Conservation (phyloP, 768 basidiomycete species). For the Coprinellus aureogranulatus region DNA sequence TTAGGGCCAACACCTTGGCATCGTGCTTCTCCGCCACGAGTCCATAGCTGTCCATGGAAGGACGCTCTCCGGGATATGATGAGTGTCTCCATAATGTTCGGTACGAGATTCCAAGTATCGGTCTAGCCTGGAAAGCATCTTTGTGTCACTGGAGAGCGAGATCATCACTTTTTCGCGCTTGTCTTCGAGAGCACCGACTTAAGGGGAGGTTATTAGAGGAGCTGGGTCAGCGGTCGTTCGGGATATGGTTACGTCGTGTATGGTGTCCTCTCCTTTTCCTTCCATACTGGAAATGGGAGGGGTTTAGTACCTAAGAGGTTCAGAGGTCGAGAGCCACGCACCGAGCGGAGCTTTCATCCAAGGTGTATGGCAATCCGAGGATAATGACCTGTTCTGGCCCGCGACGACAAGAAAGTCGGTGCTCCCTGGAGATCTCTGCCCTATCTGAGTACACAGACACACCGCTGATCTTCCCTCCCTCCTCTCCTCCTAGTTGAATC, state of each 20-base stretch:
- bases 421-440: too few species aligned
- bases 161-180: slow-evolving; percentile 23
- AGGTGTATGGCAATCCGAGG: too few species aligned
- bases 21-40: slow-evolving; percentile 31
- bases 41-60: slow-evolving; percentile 27
- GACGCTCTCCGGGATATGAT: slow-evolving; percentile 11
- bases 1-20: slow-evolving; percentile 24
- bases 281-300: too few species aligned
- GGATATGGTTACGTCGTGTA: slow-evolving; percentile 42
- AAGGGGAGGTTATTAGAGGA: slow-evolving; percentile 22
- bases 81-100: slow-evolving; percentile 26
- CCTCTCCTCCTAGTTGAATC: too few species aligned
- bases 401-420: too few species aligned
- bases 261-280: slow-evolving; percentile 40
- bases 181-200: slow-evolving; percentile 21
- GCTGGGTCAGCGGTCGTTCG: slow-evolving; percentile 12
- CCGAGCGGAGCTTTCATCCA: too few species aligned
- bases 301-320: too few species aligned
- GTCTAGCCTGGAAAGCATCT: slow-evolving; percentile 26
- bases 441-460: too few species aligned
- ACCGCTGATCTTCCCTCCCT: too few species aligned
- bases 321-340: too few species aligned
- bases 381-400: too few species aligned
- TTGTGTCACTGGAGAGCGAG: slow-evolving; percentile 29
- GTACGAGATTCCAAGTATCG: slow-evolving; percentile 33